Evolutionary conservation across 345 rosid genomes (phyloP), one percentile per base, ranked within the genome.

Genomic region (Reutealis trisperma): DNA sequence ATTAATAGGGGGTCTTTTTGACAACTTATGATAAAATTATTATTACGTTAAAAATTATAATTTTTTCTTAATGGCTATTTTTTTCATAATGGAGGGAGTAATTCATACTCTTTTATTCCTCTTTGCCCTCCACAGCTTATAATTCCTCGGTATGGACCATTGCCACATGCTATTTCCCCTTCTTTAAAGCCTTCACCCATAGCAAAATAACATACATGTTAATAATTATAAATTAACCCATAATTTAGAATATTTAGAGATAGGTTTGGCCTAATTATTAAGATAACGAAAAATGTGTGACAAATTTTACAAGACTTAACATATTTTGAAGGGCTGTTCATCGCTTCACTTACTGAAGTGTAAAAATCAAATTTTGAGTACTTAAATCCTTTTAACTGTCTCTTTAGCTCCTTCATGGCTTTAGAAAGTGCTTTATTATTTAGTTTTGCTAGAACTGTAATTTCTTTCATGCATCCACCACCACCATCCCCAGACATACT

Each of bases 301-400:
- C 30, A 27, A 27, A 27, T 27, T 12, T 2, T 15, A 51, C 18
- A 51, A 12, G 30, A 51, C n/a, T 21, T 77, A 87, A 85, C 88
- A 32, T 78, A 85, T 74, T 78, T 82, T 1, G 73, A 70, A 66
- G 84, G 90, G 67, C 82, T 22, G 25, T 67, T 72, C 8, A 83
- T 73, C 77, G 82, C 82, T 54, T 87, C 51, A 8, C 27, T 51
- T 19, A n/a, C 27, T 21, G 83, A 42, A 27, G 78, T 32, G 55
- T 79, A 80, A 51, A 47, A 74, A 63, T 84, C 82, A 4, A 81
- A 75, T 44, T 75, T 59, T 12, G 84, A 68, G 27, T 85, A 85
- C 51, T 61, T 81, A 59, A 59, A 59, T 1, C 73, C 79, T 25
- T 42, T 5, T 19, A 76, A 45, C 45, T 76, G 47, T 55, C 15